Conservation (phyloP, 148 eudicot species). For the Polygonum maritimum region DNA sequence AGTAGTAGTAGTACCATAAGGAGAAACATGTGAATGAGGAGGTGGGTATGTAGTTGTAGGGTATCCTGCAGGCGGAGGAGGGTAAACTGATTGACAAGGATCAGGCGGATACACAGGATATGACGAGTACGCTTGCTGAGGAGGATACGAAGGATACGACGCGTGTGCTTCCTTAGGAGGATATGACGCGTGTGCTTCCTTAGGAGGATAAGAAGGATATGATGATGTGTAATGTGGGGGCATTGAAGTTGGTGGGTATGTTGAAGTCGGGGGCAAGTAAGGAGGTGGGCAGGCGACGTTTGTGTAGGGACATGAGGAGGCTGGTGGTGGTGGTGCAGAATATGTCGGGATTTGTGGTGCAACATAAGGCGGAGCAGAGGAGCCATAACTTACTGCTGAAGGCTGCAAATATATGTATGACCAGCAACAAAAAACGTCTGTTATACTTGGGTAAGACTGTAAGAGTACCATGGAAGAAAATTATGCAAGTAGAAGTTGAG, state of each 20-base stretch:
- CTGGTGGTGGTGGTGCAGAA: slow-evolving; percentile 34
- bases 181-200: slow-evolving; percentile 39
- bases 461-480: too few species aligned
- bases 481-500: background rate
- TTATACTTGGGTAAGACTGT: background rate
- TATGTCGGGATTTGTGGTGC: slow-evolving; percentile 35
- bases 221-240: slow-evolving; percentile 23
- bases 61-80: background rate
- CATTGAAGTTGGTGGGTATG: slow-evolving; percentile 27
- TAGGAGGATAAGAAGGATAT: slow-evolving; percentile 27
- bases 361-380: slow-evolving; percentile 54
- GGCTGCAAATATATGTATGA: slow-evolving; percentile 30
- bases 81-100: background rate
- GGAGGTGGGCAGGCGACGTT: slow-evolving; percentile 24
- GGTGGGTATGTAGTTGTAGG: background rate
- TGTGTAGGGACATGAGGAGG: background rate
- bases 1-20: slow-evolving; percentile 14
- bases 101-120: background rate
- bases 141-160: slow-evolving; percentile 37
- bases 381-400: slow-evolving; percentile 32
- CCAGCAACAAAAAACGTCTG: background rate
- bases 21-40: slow-evolving; percentile 26
- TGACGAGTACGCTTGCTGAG: background rate
- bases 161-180: slow-evolving; percentile 34
- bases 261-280: slow-evolving; percentile 15